Evolutionary conservation across 2,329 filamentous ascomycete species (phyloP), one percentile per base, ranked within the genome.

Genomic region (Dendrostoma leiphaemia): DNA sequence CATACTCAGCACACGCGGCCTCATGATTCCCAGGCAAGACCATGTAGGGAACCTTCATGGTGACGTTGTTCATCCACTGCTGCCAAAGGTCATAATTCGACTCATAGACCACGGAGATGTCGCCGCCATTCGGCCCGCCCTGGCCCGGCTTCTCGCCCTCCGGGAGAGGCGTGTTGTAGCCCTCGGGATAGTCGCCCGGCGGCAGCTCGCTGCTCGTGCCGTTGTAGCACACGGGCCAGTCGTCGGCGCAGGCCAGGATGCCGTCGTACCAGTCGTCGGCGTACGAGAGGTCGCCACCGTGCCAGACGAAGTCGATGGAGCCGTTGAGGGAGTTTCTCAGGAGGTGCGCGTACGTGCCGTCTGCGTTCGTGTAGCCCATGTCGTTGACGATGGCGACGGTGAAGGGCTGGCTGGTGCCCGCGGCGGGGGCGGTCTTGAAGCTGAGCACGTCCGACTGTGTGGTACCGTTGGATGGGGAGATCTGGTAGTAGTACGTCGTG

Each of bases 291-390:
- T 80, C 77, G 46, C 78, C 77, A 34, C 77, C 76, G 62, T 81
- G 78, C 78, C 78, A 81, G 24, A 73, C 74, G 59, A 81, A 80
- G 3, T 71, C 71, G 12, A 52, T 15, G 17, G 70, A 58, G n/a
- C 73, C 74, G n/a, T 76, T 69, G n/a, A 71, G 63, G 35, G 69
- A 69, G 5, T 68, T 73, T 34, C 71, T 60, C 32, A 61, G 62
- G 13, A 80, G 65, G 41, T 78, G 67, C 57, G 71, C 67, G 64
- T 71, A 71, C 2, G 77, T 80, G 15, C 77, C 77, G 2, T 67
- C 63, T 17, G 76, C 77, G 48, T 80, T 80, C 41, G 75, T 79
- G 65, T 79, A 79, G 7, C 77, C 77, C 77, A 81, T 79, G 56
- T 81, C 78, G 57, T 78, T 78, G 35, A 80, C 58, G 2, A 80